phyloP scores from a whole-genome alignment of 306 rosid species.

The Rosa persica region DNA sequence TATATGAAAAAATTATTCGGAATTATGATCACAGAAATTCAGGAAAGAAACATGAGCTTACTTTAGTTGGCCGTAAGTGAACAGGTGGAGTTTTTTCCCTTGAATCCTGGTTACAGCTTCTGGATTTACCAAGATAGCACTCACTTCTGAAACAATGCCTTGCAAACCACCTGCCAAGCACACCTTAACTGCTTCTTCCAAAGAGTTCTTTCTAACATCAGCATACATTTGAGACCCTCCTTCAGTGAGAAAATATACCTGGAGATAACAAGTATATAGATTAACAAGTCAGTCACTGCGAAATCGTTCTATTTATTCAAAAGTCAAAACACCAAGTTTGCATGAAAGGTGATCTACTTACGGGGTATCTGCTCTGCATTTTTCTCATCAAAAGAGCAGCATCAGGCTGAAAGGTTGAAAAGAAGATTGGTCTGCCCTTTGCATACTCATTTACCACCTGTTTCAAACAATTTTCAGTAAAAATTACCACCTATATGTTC shows the following conservation, averaged over 20 bases:
- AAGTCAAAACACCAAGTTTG: not conserved
- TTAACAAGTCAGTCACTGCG: not conserved
- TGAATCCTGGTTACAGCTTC: slow-evolving; percentile 37
- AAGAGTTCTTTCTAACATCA: slow-evolving; percentile 46
- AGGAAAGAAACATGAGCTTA: slow-evolving; percentile 6
- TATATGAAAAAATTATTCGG: not conserved
- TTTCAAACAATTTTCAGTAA: not conserved
- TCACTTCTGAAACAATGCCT: slow-evolving; percentile 53
- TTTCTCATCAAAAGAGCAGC: slow-evolving; percentile 54
- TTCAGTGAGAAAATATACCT: slow-evolving; percentile 52
- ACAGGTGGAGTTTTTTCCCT: slow-evolving; percentile 35
- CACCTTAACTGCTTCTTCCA: slow-evolving; percentile 47
- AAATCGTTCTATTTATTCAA: not conserved
- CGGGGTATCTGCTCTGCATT: slow-evolving; percentile 66
- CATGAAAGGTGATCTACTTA: slow-evolving; percentile 30
- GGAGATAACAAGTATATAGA: not conserved
- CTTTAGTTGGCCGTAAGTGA: slow-evolving; percentile 50
- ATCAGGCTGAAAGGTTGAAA: slow-evolving; percentile 81
- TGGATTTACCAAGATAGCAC: slow-evolving; percentile 38
- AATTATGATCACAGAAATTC: not conserved
- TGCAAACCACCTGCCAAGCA: slow-evolving; percentile 47
- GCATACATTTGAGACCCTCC: slow-evolving; percentile 37
- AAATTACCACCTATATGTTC: not conserved
- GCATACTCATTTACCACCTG: slow-evolving; percentile 63
- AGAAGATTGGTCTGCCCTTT: slow-evolving; percentile 59